Evolutionary conservation across 192 early-diverging fungal species (phyloP), one percentile per base, ranked within the genome.

Genomic region (Oehlia diaphana): DNA sequence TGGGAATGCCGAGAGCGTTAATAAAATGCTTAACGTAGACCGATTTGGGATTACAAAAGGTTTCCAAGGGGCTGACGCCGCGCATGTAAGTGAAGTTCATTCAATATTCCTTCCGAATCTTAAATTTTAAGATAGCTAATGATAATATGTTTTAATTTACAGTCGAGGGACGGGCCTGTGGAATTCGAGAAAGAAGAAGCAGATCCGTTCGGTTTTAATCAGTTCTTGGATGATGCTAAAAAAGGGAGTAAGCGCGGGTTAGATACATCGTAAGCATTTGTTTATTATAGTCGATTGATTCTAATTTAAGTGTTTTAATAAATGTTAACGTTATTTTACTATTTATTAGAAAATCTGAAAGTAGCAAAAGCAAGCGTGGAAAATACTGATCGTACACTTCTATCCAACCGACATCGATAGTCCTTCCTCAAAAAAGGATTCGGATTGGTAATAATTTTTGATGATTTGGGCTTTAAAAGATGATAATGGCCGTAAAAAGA

Each of bases 201-300:
- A 6, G 98, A 99, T 88, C 89, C 94, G 75, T 99, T 97, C 92
- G 97, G 96, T 33, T 81, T 98, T 49, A 93, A 96, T 44, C 90
- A 89, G 14, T 99, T 99, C 83, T 89, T 96, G 81, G 87, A 88
- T 69, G 85, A 87, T 35, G 92, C 95, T 37, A 91, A 93, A 84
- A 82, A 88, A 63, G 91, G 92, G 14, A 63, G 33, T 37, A 86
- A 87, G 53, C 85, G 87, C 62, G 74, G 79, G 35, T 39, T 78
- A 39, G 87, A 88, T 8, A 80, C 61, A 26, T 31, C 39, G 74
- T 74, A 74, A 74, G 50, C 31, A 35, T 74, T 74, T 23, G 4
- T 37, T 1, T 13, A 8, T 26, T 47, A 8, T 14, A 71, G 5
- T 6, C 12, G 4, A 35, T 31, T 49, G 5, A 5, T 44, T 72